Percentiles rank a stretch among this genome's conserved stretches.
phyloP scores from a whole-genome alignment of 345 rosid genomes.

The Populus nigra region DNA sequence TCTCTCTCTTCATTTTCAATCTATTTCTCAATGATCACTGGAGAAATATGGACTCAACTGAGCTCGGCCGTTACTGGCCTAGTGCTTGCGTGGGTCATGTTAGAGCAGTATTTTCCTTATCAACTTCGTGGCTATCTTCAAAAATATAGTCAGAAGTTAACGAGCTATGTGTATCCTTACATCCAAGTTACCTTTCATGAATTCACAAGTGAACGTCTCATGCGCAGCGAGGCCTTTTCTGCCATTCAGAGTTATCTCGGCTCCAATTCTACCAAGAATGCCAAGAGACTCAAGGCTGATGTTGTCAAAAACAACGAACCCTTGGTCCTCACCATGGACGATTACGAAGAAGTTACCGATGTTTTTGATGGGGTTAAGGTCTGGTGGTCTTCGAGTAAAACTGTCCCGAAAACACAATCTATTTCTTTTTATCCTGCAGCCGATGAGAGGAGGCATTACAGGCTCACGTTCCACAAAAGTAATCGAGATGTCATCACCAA shows the following conservation, averaged over 20 bases:
- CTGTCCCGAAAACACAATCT: not conserved
- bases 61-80: constrained; percentile 2
- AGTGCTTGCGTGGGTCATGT: not conserved
- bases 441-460: constrained; percentile 1
- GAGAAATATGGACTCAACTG: not conserved
- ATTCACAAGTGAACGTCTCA: not conserved
- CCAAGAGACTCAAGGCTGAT: constrained; percentile 8
- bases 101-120: not conserved
- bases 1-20: not conserved
- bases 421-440: not conserved
- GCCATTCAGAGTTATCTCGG: constrained; percentile 1
- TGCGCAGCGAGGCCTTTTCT: not conserved
- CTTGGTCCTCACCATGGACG: constrained; percentile 10
- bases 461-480: constrained; percentile 6
- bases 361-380: constrained; percentile 8
- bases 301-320: not conserved
- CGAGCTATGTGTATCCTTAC: not conserved
- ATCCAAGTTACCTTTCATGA: constrained; percentile 7
- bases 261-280: not conserved
- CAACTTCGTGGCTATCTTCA: not conserved
- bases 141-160: not conserved
- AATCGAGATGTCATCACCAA: not conserved
- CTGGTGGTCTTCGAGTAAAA: constrained; percentile 12
- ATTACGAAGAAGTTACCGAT: constrained; percentile 5
- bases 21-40: not conserved